Evolutionary conservation across 2,329 filamentous ascomycete genomes (phyloP).

Genomic region (Catunica adiposa): DNA sequence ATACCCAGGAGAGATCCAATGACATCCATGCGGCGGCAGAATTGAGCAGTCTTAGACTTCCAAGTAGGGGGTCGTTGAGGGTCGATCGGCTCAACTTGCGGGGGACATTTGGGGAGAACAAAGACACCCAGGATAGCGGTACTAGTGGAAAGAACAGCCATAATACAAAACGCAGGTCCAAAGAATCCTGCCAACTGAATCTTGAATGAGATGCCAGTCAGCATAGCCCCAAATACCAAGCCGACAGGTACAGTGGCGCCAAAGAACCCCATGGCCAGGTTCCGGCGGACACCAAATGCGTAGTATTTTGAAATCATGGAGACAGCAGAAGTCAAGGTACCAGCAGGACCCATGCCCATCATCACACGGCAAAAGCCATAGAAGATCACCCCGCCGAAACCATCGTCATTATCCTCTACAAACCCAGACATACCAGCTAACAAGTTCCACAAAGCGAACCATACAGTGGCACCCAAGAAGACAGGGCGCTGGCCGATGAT

Average conservation of each 20-base stretch:
- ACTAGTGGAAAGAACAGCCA: conserved; percentile 19
- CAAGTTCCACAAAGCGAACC: conserved; percentile 38
- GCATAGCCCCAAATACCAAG: conserved; percentile 26
- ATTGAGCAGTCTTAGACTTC: background rate
- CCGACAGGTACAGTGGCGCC: conserved; percentile 31
- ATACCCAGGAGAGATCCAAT: conserved; percentile 31
- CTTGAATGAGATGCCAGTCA: conserved; percentile 25
- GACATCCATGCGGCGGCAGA: conserved; percentile 21
- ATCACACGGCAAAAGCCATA: conserved; percentile 27
- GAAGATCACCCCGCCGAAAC: conserved; percentile 28
- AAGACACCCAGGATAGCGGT: conserved; percentile 21
- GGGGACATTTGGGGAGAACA: conserved; percentile 20
- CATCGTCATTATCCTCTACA: conserved; percentile 16
- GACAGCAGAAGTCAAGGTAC: conserved; percentile 46
- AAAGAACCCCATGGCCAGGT: conserved; percentile 40
- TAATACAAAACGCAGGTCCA: conserved; percentile 31
- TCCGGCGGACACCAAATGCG: conserved; percentile 37
- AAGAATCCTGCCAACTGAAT: conserved; percentile 24
- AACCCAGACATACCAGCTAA: conserved; percentile 25
- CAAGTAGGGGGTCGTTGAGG: background rate
- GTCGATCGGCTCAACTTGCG: background rate
- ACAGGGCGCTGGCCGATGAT: conserved; percentile 39
- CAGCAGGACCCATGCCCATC: conserved; percentile 44
- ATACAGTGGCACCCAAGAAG: conserved; percentile 35
- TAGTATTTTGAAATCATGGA: conserved; percentile 46